Evolutionary conservation across 2,329 filamentous ascomycete genomes (phyloP).

Genomic region (Helotiales sp.): DNA sequence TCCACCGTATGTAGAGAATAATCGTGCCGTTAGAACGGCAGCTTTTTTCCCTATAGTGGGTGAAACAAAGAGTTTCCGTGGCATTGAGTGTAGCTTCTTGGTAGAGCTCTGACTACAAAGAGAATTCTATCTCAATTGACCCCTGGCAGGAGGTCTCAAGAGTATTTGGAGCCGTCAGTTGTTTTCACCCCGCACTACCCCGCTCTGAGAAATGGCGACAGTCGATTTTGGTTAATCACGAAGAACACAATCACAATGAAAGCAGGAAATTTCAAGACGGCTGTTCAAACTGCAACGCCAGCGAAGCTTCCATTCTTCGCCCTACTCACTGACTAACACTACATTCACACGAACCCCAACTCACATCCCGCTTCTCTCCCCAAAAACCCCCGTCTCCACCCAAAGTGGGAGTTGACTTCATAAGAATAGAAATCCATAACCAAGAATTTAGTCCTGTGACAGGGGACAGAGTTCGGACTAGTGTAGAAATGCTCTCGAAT

Average conservation of each 20-base stretch:
- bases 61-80: no score
- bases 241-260: neutral
- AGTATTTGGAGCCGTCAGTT: neutral
- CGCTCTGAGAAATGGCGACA: no score
- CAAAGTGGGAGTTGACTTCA: neutral
- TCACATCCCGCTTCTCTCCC: neutral
- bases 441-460: neutral
- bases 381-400: neutral
- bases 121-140: no score
- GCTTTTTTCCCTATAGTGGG: no score
- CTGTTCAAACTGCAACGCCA: neutral
- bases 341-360: neutral
- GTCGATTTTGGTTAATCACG: neutral
- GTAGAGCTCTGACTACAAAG: no score
- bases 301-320: constrained; percentile 5
- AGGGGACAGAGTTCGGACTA: neutral
- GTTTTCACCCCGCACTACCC: neutral
- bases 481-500: no score
- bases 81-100: no score
- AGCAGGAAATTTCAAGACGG: neutral
- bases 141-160: no score
- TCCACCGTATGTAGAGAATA: no score
- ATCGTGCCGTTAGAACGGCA: no score
- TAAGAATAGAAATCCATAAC: neutral
- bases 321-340: neutral